phyloP scores from a whole-genome alignment of 202 grass and related monocot species.

The Schoenoplectus triqueter region DNA sequence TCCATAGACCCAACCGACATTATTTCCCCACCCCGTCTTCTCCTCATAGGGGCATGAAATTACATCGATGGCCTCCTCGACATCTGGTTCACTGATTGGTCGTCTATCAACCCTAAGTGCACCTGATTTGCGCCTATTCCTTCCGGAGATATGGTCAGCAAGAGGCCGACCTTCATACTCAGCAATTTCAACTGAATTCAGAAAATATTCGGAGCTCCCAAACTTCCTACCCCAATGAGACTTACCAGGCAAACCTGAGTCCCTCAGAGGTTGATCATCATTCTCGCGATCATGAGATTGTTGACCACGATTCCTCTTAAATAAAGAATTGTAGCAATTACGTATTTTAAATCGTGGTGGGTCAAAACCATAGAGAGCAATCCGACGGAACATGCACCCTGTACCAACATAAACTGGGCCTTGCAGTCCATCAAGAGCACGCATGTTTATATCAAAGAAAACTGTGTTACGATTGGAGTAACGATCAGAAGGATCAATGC shows the following conservation, averaged over 20 bases:
- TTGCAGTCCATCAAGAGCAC: conserved; percentile 83
- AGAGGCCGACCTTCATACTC: conserved; percentile 39
- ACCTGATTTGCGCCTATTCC: conserved; percentile 33
- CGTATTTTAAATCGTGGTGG: conserved; percentile 52
- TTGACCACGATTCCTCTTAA: background rate
- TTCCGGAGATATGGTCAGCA: conserved; percentile 17
- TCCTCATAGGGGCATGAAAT: conserved; percentile 63
- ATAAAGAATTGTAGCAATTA: conserved; percentile 36
- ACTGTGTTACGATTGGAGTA: conserved; percentile 75
- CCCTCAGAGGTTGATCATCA: conserved; percentile 21
- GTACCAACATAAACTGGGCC: conserved; percentile 94
- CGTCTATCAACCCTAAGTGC: conserved; percentile 13
- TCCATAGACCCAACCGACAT: conserved; percentile 94
- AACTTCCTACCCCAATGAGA: conserved; percentile 30
- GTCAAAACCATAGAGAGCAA: conserved; percentile 86
- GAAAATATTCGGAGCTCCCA: conserved; percentile 28
- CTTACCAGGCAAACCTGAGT: conserved; percentile 29
- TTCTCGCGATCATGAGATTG: conserved; percentile 1
- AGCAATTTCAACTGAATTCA: conserved; percentile 5
- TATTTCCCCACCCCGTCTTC: conserved; percentile 72
- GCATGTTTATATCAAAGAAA: conserved; percentile 91
- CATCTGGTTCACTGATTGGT: background rate
- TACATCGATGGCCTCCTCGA: conserved; percentile 54
- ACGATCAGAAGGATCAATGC: conserved; percentile 60
- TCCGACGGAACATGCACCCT: conserved; percentile 84